Conservation (phyloP, 2,329 filamentous ascomycete genomes). For the Aspergillus sojae region DNA sequence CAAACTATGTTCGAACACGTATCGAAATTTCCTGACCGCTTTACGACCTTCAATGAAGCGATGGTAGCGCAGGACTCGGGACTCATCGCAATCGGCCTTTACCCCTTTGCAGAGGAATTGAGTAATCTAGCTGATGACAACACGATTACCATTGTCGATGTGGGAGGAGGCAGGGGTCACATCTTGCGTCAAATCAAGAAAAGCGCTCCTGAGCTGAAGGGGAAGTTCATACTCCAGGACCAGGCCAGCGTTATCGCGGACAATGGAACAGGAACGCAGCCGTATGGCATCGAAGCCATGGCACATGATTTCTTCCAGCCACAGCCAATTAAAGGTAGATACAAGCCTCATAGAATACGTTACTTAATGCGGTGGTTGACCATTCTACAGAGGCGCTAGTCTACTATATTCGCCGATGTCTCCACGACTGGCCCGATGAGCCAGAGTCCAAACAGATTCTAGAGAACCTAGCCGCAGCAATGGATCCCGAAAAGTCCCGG, state of each 20-base stretch:
- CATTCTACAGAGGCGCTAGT: conserved; percentile 24
- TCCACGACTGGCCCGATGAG: conserved; percentile 34
- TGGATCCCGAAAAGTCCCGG: conserved; percentile 21
- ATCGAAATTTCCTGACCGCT: conserved; percentile 12
- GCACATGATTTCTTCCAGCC: conserved; percentile 26
- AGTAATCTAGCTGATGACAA: conserved; percentile 11
- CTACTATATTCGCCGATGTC: conserved; percentile 34
- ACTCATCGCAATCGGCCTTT: conserved; percentile 24
- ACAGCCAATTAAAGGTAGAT: conserved; percentile 25
- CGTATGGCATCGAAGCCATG: conserved; percentile 20
- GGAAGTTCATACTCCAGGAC: conserved; percentile 28
- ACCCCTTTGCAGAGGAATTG: conserved; percentile 21
- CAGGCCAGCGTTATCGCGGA: conserved; percentile 17
- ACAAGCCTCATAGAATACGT: too few relatives aligned
- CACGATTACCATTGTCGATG: conserved; percentile 23
- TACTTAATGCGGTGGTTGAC: background rate
- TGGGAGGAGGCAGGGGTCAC: conserved; percentile 25
- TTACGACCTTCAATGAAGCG: conserved; percentile 18
- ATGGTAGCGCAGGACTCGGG: conserved; percentile 13
- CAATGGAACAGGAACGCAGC: conserved; percentile 12
- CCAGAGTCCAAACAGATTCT: conserved; percentile 22
- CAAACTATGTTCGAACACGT: conserved; percentile 24
- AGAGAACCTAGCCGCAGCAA: conserved; percentile 22
- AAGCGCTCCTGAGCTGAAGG: conserved; percentile 14
- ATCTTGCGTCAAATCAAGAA: conserved; percentile 18